Base-by-base conservation (phyloP, 2,329 filamentous ascomycete genomes). In the Alternaria arbusti region DNA sequence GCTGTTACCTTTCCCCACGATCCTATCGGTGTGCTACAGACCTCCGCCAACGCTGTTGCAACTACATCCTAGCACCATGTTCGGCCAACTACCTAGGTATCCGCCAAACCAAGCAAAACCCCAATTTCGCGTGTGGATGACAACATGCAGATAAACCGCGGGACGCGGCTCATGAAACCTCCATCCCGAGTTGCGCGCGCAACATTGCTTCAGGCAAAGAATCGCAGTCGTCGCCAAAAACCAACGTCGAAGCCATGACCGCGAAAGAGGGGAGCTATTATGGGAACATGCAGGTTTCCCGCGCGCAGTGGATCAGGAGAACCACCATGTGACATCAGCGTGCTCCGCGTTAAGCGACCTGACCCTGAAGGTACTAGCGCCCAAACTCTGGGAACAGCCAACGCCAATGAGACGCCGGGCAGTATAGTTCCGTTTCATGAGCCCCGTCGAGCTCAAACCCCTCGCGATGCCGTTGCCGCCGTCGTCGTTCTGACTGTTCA, bases 341-440 rank as follows among this genome's bases (percentile, higher is more conserved):
- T 52, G 62, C 52, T 58, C 49, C 62, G 64, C 58, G 62, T 52
- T 52, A 58, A 55, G 60, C 55, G 66, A 60, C 59, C 64, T 64
- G 61, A 57, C 59, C 26, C 30, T 11, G 28, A 32, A 52, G 17
- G 26, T 40, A 44, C 60, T 70, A 67, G 68, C 64, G 64, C 55
- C 26, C 36, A 23, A 3, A 51, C 28, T 51, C 13, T 43, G 36
- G 36, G 44, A 10, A 26, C 11, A 13, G 57, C 64, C 63, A 59
- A 63, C 58, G 63, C 68, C 68, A 70, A 70, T 70, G 23, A 54
- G 25, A 50, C 63, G 36, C 55, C 43, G 36, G 57, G 40, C 52
- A 57, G 59, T 59, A 64, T 51, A 61, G 61, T 51, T 63, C 43
- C 47, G 68, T 70, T 69, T 70, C 66, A 70, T 61, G 65, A 56